These are phyloP conservation scores for Austroboletus eburneus DNA, from an alignment of 768 basidiomycete genomes.

Conservation along the genomic window DNA sequence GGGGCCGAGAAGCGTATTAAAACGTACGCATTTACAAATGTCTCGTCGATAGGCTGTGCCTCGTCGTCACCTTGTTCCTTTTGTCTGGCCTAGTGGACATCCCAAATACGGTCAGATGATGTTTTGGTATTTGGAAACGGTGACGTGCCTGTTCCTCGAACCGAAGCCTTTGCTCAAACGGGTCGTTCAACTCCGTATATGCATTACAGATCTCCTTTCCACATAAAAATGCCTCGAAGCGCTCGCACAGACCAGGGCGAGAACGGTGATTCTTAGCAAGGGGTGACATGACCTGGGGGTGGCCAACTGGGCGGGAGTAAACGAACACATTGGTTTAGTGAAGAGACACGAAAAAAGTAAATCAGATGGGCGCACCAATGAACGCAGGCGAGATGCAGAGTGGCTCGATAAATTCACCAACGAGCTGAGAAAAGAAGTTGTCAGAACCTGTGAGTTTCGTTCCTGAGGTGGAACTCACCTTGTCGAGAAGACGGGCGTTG, in stretches of 20 bases:
- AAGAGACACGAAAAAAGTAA: too few relatives aligned
- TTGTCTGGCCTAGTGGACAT: slow-evolving; percentile 57
- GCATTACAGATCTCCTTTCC: slow-evolving; percentile 99
- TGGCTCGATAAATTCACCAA: slow-evolving; percentile 96
- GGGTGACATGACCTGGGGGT: slow-evolving; percentile 99
- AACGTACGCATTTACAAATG: slow-evolving; percentile 88
- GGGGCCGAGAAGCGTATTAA: not conserved
- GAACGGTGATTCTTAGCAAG: slow-evolving; percentile 98
- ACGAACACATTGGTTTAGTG: slow-evolving; percentile 1
- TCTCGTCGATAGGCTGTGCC: slow-evolving; percentile 95
- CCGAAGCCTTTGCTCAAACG: slow-evolving; percentile 89
- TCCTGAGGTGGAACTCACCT: slow-evolving; percentile 42
- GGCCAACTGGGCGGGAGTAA: slow-evolving; percentile 59
- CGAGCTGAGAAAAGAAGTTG: slow-evolving; percentile 53
- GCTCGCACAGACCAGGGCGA: slow-evolving; percentile 95
- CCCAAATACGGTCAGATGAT: not conserved
- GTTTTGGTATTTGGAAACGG: too few relatives aligned
- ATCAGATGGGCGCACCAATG: slow-evolving; percentile 56
- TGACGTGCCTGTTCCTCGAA: slow-evolving; percentile 84
- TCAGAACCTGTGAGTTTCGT: too few relatives aligned
- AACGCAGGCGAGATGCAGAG: slow-evolving; percentile 96
- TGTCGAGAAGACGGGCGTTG: slow-evolving; percentile 91
- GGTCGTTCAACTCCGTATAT: slow-evolving; percentile 99
- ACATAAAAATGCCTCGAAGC: slow-evolving; percentile 98
- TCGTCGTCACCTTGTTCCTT: slow-evolving; percentile 98